These are phyloP conservation scores for Funneliformis geosporum DNA, from an alignment of 192 early-diverging fungal genomes.

Conservation along the genomic window DNA sequence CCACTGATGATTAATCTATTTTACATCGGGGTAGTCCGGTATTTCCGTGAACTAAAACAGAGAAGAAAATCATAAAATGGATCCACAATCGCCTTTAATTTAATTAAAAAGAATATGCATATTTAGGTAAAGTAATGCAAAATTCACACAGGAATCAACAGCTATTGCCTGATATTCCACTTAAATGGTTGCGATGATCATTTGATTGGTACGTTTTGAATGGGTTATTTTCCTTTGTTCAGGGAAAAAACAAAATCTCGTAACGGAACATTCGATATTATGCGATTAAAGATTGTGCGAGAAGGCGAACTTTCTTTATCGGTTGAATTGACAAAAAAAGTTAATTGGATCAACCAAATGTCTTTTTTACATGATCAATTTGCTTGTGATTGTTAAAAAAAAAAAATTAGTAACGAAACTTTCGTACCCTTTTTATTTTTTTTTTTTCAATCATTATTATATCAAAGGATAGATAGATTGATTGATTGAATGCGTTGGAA, in stretches of 20 bases:
- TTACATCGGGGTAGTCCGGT: no score
- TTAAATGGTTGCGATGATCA: conserved; percentile 11
- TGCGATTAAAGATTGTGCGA: background rate
- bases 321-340: background rate
- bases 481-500: no score
- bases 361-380: no score
- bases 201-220: background rate
- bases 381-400: no score
- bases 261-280: background rate
- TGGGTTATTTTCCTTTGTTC: background rate
- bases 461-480: no score
- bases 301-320: background rate
- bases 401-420: no score
- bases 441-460: no score
- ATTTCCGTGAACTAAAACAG: no score
- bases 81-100: background rate
- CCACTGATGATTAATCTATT: no score
- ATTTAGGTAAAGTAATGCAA: background rate
- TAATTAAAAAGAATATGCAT: background rate
- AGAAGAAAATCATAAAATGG: background rate
- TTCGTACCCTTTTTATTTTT: no score
- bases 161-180: background rate
- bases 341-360: background rate
- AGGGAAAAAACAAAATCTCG: background rate
- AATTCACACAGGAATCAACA: conserved; percentile 13